Percentiles rank a stretch among this genome's conserved stretches.
Evolutionary conservation across 108 stramenopile genomes (phyloP).

Genomic region (Nitzschia sp.): DNA sequence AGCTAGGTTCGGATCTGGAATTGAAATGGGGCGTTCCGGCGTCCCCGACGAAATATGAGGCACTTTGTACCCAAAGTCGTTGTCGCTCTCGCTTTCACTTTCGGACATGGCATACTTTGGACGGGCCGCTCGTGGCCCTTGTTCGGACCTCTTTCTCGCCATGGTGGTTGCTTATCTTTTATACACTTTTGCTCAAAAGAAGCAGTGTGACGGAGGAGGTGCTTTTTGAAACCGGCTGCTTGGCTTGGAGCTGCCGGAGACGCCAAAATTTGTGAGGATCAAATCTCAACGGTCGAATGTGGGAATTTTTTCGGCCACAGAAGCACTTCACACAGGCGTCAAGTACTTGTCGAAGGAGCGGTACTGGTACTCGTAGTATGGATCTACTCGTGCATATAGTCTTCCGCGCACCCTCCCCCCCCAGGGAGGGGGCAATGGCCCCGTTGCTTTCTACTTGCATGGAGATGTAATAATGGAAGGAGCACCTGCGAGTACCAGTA

Average conservation of each 20-base stretch:
- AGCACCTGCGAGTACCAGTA: too few relatives aligned
- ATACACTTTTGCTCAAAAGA: background rate
- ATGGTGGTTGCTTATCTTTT: conserved; percentile 1
- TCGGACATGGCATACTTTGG: background rate
- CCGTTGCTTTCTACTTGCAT: too few relatives aligned
- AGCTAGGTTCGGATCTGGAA: background rate
- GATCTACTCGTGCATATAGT: too few relatives aligned
- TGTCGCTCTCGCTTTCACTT: conserved; percentile 8
- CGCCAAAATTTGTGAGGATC: conserved; percentile 1
- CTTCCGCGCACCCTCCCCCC: too few relatives aligned
- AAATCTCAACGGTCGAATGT: conserved; percentile 3
- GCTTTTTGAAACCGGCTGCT: background rate
- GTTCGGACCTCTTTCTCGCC: background rate
- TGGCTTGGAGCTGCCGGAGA: background rate
- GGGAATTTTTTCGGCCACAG: too few relatives aligned
- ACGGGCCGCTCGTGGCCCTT: background rate
- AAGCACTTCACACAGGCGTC: too few relatives aligned
- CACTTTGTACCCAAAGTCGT: background rate
- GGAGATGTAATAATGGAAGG: too few relatives aligned
- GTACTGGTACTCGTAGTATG: too few relatives aligned
- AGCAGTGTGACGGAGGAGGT: background rate
- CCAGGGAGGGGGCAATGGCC: too few relatives aligned
- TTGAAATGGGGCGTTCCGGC: conserved; percentile 2
- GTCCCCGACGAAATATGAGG: conserved; percentile 12
- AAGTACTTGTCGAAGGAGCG: too few relatives aligned